A percentile compares a stretch with the other conserved stretches of the same genome.
Evolutionary conservation across 164 flowering plant genomes (phyloP).

Genomic region (Warburgia ugandensis): DNA sequence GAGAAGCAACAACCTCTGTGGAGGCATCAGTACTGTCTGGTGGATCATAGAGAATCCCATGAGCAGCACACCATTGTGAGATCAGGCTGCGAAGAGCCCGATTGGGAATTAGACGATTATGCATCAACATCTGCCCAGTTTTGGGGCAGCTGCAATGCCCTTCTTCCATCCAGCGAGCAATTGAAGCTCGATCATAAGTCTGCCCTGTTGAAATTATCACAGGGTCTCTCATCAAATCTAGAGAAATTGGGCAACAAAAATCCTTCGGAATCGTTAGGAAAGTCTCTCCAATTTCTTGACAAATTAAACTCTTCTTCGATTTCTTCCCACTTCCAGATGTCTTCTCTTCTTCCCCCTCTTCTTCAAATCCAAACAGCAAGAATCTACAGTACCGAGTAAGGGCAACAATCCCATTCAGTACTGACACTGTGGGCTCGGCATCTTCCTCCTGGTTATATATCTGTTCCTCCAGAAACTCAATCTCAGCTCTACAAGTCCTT

Average conservation of each 20-base stretch:
- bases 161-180: constrained; percentile 75
- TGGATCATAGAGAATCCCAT: constrained; percentile 52
- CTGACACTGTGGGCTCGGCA: constrained; percentile 54
- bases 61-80: constrained; percentile 72
- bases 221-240: constrained; percentile 91
- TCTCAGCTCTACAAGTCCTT: constrained; percentile 51
- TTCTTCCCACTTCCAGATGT: constrained; percentile 33
- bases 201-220: constrained; percentile 86
- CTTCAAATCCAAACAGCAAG: constrained; percentile 72
- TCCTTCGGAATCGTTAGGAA: constrained; percentile 64
- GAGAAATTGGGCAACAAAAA: constrained; percentile 76
- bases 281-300: constrained; percentile 57
- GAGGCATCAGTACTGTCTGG: constrained; percentile 34
- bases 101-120: constrained; percentile 65
- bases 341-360: constrained; percentile 33
- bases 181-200: constrained; percentile 78
- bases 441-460: constrained; percentile 65
- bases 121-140: constrained; percentile 75
- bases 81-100: constrained; percentile 72
- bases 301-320: constrained; percentile 37
- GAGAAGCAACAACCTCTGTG: constrained; percentile 30
- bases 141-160: constrained; percentile 87
- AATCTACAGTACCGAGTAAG: constrained; percentile 64
- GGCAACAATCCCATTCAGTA: constrained; percentile 75
- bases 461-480: constrained; percentile 87